Percentiles rank a stretch among this genome's conserved stretches.
Evolutionary conservation across 805 yeast species (phyloP).

Genomic region (Nakazawaea molendinolei): DNA sequence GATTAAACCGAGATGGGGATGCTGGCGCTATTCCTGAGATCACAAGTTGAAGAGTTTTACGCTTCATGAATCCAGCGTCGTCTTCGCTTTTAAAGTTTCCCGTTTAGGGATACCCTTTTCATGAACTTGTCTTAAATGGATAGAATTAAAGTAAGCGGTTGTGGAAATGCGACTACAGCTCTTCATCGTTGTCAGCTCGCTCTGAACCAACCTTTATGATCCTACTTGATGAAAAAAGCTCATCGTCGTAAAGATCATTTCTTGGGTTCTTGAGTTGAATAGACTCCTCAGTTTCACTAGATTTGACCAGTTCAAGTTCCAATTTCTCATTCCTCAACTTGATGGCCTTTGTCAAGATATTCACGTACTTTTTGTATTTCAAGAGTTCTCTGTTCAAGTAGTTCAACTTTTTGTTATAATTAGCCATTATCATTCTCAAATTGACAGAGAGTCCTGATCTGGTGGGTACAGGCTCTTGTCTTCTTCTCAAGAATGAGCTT

Average conservation of each 20-base stretch:
- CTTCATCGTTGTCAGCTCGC: too few species aligned
- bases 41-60: too few species aligned
- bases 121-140: too few species aligned
- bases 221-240: neutral
- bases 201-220: constrained; percentile 1
- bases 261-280: neutral
- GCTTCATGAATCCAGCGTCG: too few species aligned
- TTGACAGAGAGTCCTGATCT: constrained; percentile 17
- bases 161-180: too few species aligned
- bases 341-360: constrained; percentile 40
- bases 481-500: constrained; percentile 4
- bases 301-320: neutral
- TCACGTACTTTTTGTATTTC: constrained; percentile 38
- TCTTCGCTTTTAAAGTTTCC: too few species aligned
- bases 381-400: constrained; percentile 38
- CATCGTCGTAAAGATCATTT: constrained; percentile 16
- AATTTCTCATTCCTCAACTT: constrained; percentile 33
- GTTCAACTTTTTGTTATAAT: constrained; percentile 33
- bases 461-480: constrained; percentile 3
- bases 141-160: too few species aligned
- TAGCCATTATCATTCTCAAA: constrained; percentile 28
- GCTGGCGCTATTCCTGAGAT: too few species aligned
- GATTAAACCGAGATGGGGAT: too few species aligned
- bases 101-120: too few species aligned
- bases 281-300: neutral